These are phyloP conservation scores for Stagonosporopsis cucurbitacearum DNA, from an alignment of 2,329 filamentous ascomycete species.

Conservation along the genomic window DNA sequence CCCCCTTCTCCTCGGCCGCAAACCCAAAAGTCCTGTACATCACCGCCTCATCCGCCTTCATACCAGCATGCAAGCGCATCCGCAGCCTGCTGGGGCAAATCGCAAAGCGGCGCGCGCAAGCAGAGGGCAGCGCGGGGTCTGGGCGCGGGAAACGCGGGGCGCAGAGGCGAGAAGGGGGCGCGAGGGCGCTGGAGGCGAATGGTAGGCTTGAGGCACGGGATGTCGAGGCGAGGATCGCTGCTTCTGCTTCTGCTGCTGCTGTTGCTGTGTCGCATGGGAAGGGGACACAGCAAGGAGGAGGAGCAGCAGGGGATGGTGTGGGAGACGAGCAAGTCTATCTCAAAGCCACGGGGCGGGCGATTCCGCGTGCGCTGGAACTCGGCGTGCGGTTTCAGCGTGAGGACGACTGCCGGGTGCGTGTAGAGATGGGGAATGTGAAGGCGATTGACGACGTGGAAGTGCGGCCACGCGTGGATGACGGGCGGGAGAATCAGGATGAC, in stretches of 20 bases:
- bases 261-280: not conserved
- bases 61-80: conserved; percentile 70
- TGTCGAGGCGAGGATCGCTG: conserved; percentile 39
- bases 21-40: conserved; percentile 70
- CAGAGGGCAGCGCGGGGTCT: conserved; percentile 14
- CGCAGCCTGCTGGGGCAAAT: conserved; percentile 67
- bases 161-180: not conserved
- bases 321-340: conserved; percentile 62
- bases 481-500: conserved; percentile 17
- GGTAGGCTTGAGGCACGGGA: conserved; percentile 38
- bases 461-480: conserved; percentile 9
- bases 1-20: conserved; percentile 58
- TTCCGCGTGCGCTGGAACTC: conserved; percentile 67
- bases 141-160: not conserved
- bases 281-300: conserved; percentile 10
- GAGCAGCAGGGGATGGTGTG: conserved; percentile 10
- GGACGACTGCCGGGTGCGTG: conserved; percentile 62
- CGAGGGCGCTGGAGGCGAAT: conserved; percentile 22
- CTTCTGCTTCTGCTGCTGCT: conserved; percentile 33
- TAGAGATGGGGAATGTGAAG: conserved; percentile 68
- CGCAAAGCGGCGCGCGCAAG: conserved; percentile 58
- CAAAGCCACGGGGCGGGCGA: conserved; percentile 70
- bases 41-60: conserved; percentile 68
- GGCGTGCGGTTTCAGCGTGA: conserved; percentile 70
- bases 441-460: conserved; percentile 69